Conservation (phyloP, 2,329 filamentous ascomycete genomes). For the Mycocentrospora acerina region DNA sequence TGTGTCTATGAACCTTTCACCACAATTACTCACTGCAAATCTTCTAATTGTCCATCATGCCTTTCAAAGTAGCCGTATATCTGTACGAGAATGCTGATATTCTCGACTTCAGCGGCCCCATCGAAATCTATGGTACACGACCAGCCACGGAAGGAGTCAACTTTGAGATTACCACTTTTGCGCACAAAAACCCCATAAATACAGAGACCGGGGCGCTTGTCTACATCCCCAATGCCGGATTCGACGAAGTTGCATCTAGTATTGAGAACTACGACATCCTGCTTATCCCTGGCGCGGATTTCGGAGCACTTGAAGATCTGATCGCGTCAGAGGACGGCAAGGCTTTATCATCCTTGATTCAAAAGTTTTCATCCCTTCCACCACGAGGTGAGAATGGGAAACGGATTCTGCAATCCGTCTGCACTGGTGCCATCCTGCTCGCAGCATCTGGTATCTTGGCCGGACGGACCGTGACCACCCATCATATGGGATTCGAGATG, state of each 20-base stretch:
- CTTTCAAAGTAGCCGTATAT: constrained; percentile 43
- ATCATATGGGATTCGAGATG: constrained; percentile 36
- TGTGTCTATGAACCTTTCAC: too few relatives aligned
- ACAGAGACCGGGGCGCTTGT: constrained; percentile 27
- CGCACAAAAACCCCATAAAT: constrained; percentile 23
- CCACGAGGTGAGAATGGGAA: constrained; percentile 24
- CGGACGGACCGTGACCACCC: constrained; percentile 42
- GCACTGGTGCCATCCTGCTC: constrained; percentile 43
- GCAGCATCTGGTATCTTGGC: constrained; percentile 41
- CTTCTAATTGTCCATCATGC: too few relatives aligned
- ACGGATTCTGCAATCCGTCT: constrained; percentile 44
- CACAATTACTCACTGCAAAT: too few relatives aligned
- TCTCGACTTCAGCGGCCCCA: constrained; percentile 45
- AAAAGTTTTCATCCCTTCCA: constrained; percentile 21
- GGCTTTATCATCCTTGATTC: constrained; percentile 19
- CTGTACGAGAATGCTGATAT: constrained; percentile 43
- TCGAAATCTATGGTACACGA: constrained; percentile 40
- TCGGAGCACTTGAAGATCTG: constrained; percentile 26
- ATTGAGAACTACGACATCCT: constrained; percentile 43
- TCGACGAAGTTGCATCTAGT: constrained; percentile 27
- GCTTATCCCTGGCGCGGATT: constrained; percentile 41
- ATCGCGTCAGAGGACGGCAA: constrained; percentile 20
- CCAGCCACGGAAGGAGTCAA: constrained; percentile 25
- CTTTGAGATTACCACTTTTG: constrained; percentile 41
- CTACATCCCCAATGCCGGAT: constrained; percentile 32